A percentile compares a stretch with the other conserved stretches of the same genome.
Evolutionary conservation across 495 filamentous ascomycete species (phyloP).

Genomic region (Peziza echinospora): DNA sequence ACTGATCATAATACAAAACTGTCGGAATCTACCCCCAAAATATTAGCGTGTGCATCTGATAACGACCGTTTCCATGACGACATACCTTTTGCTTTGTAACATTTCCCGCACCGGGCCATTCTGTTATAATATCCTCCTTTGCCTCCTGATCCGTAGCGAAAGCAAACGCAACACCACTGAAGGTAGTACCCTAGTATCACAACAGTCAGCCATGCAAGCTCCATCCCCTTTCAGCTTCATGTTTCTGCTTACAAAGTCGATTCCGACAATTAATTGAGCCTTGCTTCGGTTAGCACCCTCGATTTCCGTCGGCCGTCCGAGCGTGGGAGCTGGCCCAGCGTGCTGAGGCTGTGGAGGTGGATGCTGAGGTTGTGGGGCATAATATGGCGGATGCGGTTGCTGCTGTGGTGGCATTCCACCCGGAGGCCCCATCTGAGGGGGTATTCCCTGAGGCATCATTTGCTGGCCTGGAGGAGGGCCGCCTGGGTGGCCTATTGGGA

Average conservation of each 20-base stretch:
- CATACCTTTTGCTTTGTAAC: slow-evolving; percentile 56
- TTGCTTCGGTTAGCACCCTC: slow-evolving; percentile 67
- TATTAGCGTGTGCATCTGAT: background rate
- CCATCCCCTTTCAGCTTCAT: no score
- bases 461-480: background rate
- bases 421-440: slow-evolving; percentile 9
- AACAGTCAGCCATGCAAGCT: no score
- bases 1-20: slow-evolving; percentile 62
- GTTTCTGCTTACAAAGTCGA: slow-evolving; percentile 59
- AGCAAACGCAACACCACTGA: slow-evolving; percentile 58
- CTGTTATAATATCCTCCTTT: slow-evolving; percentile 58
- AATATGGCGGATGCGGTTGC: background rate
- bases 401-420: slow-evolving; percentile 4
- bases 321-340: slow-evolving; percentile 6
- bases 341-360: slow-evolving; percentile 8
- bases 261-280: slow-evolving; percentile 59
- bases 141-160: slow-evolving; percentile 60
- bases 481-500: background rate
- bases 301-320: slow-evolving; percentile 34
- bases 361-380: slow-evolving; percentile 1
- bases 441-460: slow-evolving; percentile 10
- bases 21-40: slow-evolving; percentile 43
- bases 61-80: no score
- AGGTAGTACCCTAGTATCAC: slow-evolving; percentile 48
- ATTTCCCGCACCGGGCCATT: slow-evolving; percentile 59